These are phyloP conservation scores for Colletotrichum karsti DNA, from an alignment of 2,329 filamentous ascomycete genomes.

Conservation along the genomic window DNA sequence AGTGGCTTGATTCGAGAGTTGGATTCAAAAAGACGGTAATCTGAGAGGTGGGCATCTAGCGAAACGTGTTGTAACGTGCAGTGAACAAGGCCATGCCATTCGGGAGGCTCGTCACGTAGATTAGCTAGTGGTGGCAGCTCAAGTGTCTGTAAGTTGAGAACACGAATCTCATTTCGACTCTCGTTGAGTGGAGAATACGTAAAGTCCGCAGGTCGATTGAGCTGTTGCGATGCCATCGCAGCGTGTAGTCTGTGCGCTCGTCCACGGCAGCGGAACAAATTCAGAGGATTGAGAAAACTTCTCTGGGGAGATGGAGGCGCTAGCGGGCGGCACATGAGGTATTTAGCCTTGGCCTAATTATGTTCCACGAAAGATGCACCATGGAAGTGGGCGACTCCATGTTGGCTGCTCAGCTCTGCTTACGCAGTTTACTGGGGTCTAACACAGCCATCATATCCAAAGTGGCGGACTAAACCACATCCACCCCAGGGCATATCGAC, in stretches of 20 bases:
- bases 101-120: slow-evolving; percentile 6
- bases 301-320: too few species aligned
- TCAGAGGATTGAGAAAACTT: too few species aligned
- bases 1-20: not conserved
- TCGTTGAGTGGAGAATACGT: slow-evolving; percentile 2
- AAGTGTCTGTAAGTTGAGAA: slow-evolving; percentile 9
- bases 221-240: not conserved
- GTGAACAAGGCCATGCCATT: slow-evolving; percentile 19
- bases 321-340: not conserved
- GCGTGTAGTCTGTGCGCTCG: too few species aligned
- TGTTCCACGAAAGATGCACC: not conserved
- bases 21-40: slow-evolving; percentile 2
- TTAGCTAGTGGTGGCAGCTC: slow-evolving; percentile 12
- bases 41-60: slow-evolving; percentile 7
- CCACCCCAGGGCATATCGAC: too few species aligned
- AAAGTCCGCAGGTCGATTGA: not conserved
- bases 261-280: too few species aligned
- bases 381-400: not conserved
- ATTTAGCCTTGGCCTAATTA: slow-evolving; percentile 5
- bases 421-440: not conserved
- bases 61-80: slow-evolving; percentile 14
- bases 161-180: slow-evolving; percentile 8
- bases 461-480: too few species aligned
- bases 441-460: not conserved
- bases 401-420: not conserved